Evolutionary conservation across 1,284 basidiomycete genomes (phyloP).

Genomic region (Heterobasidion parviporum): DNA sequence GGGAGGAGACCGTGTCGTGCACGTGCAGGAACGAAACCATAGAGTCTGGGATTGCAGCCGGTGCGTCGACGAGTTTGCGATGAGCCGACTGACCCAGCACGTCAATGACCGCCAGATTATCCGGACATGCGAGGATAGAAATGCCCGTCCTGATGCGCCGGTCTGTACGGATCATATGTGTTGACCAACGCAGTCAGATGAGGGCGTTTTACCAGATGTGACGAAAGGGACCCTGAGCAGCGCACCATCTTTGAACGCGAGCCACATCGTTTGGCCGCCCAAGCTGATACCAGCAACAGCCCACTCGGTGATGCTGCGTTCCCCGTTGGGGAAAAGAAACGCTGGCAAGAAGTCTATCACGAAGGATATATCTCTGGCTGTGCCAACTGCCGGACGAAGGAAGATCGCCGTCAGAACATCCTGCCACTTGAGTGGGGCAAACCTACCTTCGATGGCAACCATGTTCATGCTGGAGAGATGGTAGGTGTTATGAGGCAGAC

Average conservation of each 20-base stretch:
- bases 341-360: slow-evolving; percentile 76
- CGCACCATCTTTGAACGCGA: slow-evolving; percentile 16
- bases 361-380: slow-evolving; percentile 70
- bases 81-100: too few relatives aligned
- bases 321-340: slow-evolving; percentile 68
- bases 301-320: slow-evolving; percentile 61
- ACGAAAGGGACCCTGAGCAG: slow-evolving; percentile 2
- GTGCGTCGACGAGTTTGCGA: too few relatives aligned
- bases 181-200: too few relatives aligned
- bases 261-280: slow-evolving; percentile 76
- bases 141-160: slow-evolving; percentile 64
- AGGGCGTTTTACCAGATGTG: slow-evolving; percentile 1
- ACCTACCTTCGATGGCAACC: not conserved
- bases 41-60: too few relatives aligned
- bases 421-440: too few relatives aligned
- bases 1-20: slow-evolving; percentile 34
- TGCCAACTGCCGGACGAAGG: slow-evolving; percentile 42
- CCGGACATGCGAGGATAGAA: slow-evolving; percentile 75
- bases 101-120: slow-evolving; percentile 55
- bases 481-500: not conserved
- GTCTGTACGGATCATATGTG: slow-evolving; percentile 32
- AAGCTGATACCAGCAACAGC: slow-evolving; percentile 65
- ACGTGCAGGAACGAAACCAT: slow-evolving; percentile 28
- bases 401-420: not conserved
- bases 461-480: not conserved